phyloP scores from a whole-genome alignment of 108 stramenopile species.

The Skeletonema marinoi region DNA sequence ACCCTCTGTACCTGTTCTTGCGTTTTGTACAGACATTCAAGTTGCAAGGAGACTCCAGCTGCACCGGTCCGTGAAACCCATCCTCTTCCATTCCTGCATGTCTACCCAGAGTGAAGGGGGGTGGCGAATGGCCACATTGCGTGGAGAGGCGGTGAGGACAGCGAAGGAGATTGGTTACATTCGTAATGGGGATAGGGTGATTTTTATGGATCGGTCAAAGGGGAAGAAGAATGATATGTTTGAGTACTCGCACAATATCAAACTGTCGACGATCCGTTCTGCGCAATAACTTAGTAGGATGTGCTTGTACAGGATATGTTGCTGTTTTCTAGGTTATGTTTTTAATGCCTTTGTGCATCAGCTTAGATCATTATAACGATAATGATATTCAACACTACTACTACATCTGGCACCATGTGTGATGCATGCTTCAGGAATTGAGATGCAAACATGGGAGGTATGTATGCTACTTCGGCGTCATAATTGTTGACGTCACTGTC shows the following conservation, averaged over 20 bases:
- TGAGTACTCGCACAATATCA: slow-evolving; percentile 69
- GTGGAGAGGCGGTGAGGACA: slow-evolving; percentile 72
- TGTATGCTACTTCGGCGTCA: no score
- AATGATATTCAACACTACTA: no score
- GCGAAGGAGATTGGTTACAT: slow-evolving; percentile 72
- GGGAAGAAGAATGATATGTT: slow-evolving; percentile 66
- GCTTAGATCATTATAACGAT: no score
- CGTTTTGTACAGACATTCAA: slow-evolving; percentile 69
- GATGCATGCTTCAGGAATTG: no score
- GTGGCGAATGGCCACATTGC: slow-evolving; percentile 54
- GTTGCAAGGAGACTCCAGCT: slow-evolving; percentile 71
- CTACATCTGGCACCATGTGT: no score
- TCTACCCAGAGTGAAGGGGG: slow-evolving; percentile 48
- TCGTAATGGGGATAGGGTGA: slow-evolving; percentile 62
- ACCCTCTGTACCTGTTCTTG: slow-evolving; percentile 74
- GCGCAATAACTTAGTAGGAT: not conserved
- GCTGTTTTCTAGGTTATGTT: no score
- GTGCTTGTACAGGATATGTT: not conserved
- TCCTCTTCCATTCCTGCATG: slow-evolving; percentile 55
- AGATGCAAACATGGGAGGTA: no score
- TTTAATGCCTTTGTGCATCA: no score
- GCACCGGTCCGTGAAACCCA: slow-evolving; percentile 53
- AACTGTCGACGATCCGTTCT: slow-evolving; percentile 10
- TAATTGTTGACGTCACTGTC: no score
- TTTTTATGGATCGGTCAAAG: slow-evolving; percentile 62